Percentiles rank a stretch among this genome's conserved stretches.
Evolutionary conservation across 176 grass and related monocot species (phyloP).

Genomic region (Alopecurus myosuroides): DNA sequence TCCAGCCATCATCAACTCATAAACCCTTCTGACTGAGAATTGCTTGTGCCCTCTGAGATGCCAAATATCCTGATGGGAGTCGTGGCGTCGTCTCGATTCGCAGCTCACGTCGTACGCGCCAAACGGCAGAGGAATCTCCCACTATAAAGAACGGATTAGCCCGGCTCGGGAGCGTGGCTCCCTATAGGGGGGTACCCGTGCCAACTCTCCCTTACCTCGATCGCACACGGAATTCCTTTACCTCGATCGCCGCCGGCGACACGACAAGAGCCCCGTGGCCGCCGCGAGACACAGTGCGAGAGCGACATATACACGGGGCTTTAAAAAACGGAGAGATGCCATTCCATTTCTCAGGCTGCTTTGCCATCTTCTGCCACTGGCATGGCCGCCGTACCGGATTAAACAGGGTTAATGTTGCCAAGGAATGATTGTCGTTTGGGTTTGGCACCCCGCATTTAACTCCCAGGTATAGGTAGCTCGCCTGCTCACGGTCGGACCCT

Average conservation of each 20-base stretch:
- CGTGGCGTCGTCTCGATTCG: too few species aligned
- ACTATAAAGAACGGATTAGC: too few species aligned
- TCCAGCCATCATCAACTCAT: too few species aligned
- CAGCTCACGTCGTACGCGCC: too few species aligned
- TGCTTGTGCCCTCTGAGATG: too few species aligned
- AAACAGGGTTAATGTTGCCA: not conserved
- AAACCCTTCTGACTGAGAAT: too few species aligned
- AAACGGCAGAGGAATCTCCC: too few species aligned
- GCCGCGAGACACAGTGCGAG: slow-evolving; percentile 5
- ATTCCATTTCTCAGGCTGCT: slow-evolving; percentile 19
- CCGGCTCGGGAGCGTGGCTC: too few species aligned
- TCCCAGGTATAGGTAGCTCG: slow-evolving; percentile 18
- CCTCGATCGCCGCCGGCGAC: slow-evolving; percentile 12
- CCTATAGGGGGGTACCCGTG: too few species aligned
- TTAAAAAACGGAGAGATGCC: slow-evolving; percentile 35
- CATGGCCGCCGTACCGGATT: not conserved
- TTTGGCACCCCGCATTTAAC: not conserved
- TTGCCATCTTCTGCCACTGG: not conserved
- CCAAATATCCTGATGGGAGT: too few species aligned
- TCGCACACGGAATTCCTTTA: not conserved
- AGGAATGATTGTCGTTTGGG: slow-evolving; percentile 34
- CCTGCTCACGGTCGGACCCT: too few species aligned
- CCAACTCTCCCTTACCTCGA: too few species aligned
- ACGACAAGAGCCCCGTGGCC: not conserved
- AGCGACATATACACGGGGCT: slow-evolving; percentile 9